Conservation (phyloP, 2,329 filamentous ascomycete species). For the Colletotrichum brevisporum region DNA sequence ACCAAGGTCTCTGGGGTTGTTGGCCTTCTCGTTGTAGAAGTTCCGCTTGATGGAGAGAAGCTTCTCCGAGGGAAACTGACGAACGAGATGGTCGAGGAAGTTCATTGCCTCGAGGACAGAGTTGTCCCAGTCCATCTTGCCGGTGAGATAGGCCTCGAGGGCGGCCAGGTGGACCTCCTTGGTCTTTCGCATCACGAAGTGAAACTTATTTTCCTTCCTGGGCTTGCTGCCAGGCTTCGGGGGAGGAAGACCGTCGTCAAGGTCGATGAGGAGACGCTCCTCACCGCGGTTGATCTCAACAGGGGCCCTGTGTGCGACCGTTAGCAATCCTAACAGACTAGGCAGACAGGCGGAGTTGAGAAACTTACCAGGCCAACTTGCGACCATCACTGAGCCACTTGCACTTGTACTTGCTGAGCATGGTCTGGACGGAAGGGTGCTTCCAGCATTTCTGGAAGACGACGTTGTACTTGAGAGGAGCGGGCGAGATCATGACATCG, state of each 20-base stretch:
- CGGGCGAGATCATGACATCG: conserved; percentile 79
- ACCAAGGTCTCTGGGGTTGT: conserved; percentile 69
- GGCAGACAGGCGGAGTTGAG: background rate
- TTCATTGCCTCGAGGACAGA: conserved; percentile 85
- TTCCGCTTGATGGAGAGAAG: conserved; percentile 83
- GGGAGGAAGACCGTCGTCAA: conserved; percentile 75
- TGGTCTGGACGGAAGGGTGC: conserved; percentile 70
- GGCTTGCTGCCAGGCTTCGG: conserved; percentile 48
- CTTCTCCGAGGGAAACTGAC: conserved; percentile 79
- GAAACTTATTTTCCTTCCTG: conserved; percentile 64
- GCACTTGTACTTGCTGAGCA: conserved; percentile 62
- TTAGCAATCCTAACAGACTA: background rate
- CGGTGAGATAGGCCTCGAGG: conserved; percentile 76
- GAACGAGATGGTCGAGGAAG: conserved; percentile 91
- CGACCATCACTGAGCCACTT: conserved; percentile 85
- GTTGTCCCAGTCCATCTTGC: conserved; percentile 72
- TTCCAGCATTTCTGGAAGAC: conserved; percentile 85
- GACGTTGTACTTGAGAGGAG: conserved; percentile 71
- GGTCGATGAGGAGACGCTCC: conserved; percentile 74
- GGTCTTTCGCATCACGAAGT: conserved; percentile 74
- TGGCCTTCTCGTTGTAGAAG: conserved; percentile 76
- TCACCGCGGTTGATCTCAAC: conserved; percentile 61
- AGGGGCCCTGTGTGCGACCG: conserved; percentile 47
- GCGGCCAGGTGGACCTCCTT: conserved; percentile 77
- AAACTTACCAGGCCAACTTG: conserved; percentile 79